phyloP scores from a whole-genome alignment of 2,329 filamentous ascomycete genomes.

The Albifimbria verrucaria region DNA sequence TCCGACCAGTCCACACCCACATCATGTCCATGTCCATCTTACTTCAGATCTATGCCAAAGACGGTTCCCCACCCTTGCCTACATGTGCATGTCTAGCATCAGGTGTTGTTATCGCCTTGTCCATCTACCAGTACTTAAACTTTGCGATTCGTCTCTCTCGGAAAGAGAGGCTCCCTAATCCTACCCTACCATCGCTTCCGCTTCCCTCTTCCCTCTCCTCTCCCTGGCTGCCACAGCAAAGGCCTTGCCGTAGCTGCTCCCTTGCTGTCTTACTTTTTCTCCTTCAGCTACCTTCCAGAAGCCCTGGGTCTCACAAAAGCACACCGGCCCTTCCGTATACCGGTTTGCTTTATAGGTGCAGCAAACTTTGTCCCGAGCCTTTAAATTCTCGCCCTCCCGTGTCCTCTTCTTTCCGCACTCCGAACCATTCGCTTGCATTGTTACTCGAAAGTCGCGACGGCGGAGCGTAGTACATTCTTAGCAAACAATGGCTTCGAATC shows the following conservation, averaged over 20 bases:
- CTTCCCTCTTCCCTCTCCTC: background rate
- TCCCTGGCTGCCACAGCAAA: too few relatives aligned
- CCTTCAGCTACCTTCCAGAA: background rate
- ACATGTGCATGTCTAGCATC: too few relatives aligned
- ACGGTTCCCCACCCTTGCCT: background rate
- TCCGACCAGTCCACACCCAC: background rate
- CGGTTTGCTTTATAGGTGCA: too few relatives aligned
- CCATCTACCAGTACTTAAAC: background rate
- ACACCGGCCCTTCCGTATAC: background rate
- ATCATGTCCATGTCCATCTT: background rate
- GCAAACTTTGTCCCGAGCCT: too few relatives aligned
- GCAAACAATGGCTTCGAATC: background rate
- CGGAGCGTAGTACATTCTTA: background rate
- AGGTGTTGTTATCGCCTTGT: background rate
- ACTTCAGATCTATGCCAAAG: background rate
- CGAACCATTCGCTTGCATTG: background rate
- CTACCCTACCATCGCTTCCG: too few relatives aligned
- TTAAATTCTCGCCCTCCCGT: background rate
- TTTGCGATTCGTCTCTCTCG: background rate
- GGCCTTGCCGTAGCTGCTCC: background rate
- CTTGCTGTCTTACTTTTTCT: background rate
- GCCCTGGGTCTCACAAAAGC: background rate
- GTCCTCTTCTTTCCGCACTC: background rate
- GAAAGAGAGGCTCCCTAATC: too few relatives aligned
- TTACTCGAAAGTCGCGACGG: background rate